Percentiles rank a stretch among this genome's conserved stretches.
These are phyloP conservation scores for Lenzites betulinus DNA, from an alignment of 768 basidiomycete genomes.

Conservation along the genomic window DNA sequence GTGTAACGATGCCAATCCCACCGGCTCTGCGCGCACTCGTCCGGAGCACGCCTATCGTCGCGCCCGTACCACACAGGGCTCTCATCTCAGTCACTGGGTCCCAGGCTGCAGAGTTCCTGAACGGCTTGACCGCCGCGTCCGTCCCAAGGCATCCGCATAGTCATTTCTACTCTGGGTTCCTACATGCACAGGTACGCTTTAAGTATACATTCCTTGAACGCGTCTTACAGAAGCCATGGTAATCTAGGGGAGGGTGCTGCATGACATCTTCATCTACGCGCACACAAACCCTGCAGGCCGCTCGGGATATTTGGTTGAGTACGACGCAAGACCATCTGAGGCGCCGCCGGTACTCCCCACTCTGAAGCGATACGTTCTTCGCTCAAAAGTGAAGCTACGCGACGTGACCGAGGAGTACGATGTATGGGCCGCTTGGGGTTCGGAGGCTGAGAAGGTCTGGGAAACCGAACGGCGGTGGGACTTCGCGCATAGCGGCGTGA, in stretches of 20 bases:
- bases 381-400: slow-evolving; percentile 83
- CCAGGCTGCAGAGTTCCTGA: slow-evolving; percentile 77
- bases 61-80: slow-evolving; percentile 64
- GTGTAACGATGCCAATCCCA: slow-evolving; percentile 31
- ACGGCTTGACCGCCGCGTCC: slow-evolving; percentile 31
- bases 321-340: slow-evolving; percentile 63
- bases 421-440: slow-evolving; percentile 83
- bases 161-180: slow-evolving; percentile 30
- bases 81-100: slow-evolving; percentile 79
- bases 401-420: slow-evolving; percentile 79
- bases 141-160: slow-evolving; percentile 21
- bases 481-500: slow-evolving; percentile 68
- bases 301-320: slow-evolving; percentile 68
- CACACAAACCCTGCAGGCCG: slow-evolving; percentile 44
- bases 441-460: slow-evolving; percentile 37
- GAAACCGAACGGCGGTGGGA: slow-evolving; percentile 51
- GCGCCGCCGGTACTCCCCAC: slow-evolving; percentile 63
- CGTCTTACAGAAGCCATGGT: neutral
- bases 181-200: slow-evolving; percentile 30
- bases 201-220: neutral
- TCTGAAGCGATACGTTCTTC: slow-evolving; percentile 82
- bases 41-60: slow-evolving; percentile 45
- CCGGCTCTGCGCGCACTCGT: slow-evolving; percentile 47
- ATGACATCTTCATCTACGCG: slow-evolving; percentile 87
- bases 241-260: slow-evolving; percentile 75